These are phyloP conservation scores for Histomonas meleagridis DNA, from an alignment of 208 protist genomes.

Conservation along the genomic window DNA sequence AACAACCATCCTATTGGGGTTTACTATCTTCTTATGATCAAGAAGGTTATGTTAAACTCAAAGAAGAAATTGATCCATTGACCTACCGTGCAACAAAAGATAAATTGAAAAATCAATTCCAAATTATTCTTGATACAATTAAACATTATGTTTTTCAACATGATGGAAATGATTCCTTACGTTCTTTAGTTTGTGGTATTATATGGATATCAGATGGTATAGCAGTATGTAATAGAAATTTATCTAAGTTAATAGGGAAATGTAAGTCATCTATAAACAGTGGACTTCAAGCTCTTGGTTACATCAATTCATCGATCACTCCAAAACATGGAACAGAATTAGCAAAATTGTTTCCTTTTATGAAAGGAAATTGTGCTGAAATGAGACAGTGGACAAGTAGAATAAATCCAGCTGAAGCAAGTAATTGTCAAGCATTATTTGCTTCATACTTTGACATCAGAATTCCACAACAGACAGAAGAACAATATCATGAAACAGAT, in stretches of 20 bases:
- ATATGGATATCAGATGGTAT: neutral
- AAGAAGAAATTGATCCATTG: neutral
- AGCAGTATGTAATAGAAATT: neutral
- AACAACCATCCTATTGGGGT: neutral
- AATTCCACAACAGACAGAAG: too few relatives aligned
- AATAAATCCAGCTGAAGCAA: too few relatives aligned
- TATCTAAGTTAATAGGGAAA: neutral
- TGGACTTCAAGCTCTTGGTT: neutral
- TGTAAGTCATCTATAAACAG: neutral
- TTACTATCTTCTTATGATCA: neutral
- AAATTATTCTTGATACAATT: neutral
- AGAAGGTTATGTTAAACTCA: neutral
- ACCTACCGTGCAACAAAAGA: neutral
- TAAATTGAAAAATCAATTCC: neutral
- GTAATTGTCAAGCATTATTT: too few relatives aligned
- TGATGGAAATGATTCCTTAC: neutral
- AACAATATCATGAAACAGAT: too few relatives aligned
- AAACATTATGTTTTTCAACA: neutral
- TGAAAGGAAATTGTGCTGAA: neutral
- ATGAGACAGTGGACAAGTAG: neutral
- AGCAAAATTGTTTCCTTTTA: neutral
- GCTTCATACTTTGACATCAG: too few relatives aligned
- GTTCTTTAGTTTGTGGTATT: conserved; percentile 17
- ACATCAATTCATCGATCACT: neutral
- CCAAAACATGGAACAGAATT: too few relatives aligned